Evolutionary conservation across 2,329 filamentous ascomycete species (phyloP), one percentile per base, ranked within the genome.

Genomic region (Raffaelea deltoideospora): DNA sequence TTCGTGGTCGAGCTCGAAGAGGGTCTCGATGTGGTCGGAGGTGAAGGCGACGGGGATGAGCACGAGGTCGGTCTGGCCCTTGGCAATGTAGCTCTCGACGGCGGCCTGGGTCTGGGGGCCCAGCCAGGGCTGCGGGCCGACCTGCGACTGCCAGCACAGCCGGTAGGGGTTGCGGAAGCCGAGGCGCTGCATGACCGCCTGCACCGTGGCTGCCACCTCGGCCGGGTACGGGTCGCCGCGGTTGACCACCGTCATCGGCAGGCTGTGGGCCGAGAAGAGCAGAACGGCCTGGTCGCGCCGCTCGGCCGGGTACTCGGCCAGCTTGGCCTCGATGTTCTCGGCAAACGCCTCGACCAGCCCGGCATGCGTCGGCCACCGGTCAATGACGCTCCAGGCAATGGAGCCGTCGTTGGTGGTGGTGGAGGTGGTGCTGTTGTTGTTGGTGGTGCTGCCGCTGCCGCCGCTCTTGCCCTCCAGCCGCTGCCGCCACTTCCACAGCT

Each of bases 191-290:
- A 95, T 95, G n/a, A 98, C 88, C 3, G 88, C 87, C 53, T 94
- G 79, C 9, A 96, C 90, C 0, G 90, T 98, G 10, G 90, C 90
- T 7, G 84, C 88, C 6, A 98, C 90, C 57, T 98, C 90, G 23
- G 84, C 79, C 1, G 90, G 88, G 55, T 98, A 98, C 1, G 90
- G 82, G 50, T 98, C 90, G 42, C 90, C 77, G 67, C 88, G 72
- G 61, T 98, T 98, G 37, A 98, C 87, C 9, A 98, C 90, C 37
- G 79, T 81, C 90, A 98, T 98, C 27, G 90, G 90, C 47, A 98
- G 62, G 50, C 85, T 94, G 62, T 98, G 90, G 2, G 90, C 90
- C 3, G 87, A 94, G 58, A 95, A 98, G 14, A 98, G 65, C 27
- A 98, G 61, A 3, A 96, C 78, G 1, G 88, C 90, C 42, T 84